A percentile compares a stretch with the other conserved stretches of the same genome.
Evolutionary conservation across 2,329 filamentous ascomycete genomes (phyloP).

Genomic region (Chalaropsis thielavioides): DNA sequence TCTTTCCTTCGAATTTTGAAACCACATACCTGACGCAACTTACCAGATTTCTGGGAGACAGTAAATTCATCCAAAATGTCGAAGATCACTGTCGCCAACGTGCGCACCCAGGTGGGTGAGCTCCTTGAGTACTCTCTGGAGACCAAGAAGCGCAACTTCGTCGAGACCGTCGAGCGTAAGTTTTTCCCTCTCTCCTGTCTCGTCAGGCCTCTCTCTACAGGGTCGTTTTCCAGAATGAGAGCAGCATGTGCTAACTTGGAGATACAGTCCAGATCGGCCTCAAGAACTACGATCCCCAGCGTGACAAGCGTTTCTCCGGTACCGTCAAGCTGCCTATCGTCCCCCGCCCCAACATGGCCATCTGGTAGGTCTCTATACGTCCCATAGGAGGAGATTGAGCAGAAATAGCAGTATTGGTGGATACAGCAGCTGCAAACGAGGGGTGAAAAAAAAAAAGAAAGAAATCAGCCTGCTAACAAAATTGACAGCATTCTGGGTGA

Average conservation of each 20-base stretch:
- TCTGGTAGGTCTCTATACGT: slow-evolving; percentile 39
- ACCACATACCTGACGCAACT: slow-evolving; percentile 15
- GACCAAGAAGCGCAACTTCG: slow-evolving; percentile 97
- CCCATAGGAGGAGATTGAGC: too few species aligned
- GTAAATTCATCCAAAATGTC: slow-evolving; percentile 51
- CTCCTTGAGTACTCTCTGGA: slow-evolving; percentile 87
- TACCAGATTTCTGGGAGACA: slow-evolving; percentile 54
- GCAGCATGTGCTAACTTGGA: slow-evolving; percentile 8
- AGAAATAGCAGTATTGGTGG: too few species aligned
- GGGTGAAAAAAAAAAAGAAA: neutral
- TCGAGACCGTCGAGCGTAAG: slow-evolving; percentile 64
- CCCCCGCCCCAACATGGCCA: slow-evolving; percentile 78
- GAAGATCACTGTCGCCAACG: slow-evolving; percentile 85
- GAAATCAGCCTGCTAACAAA: neutral
- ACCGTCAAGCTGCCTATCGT: slow-evolving; percentile 90
- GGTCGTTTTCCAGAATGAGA: too few species aligned
- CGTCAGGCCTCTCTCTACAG: too few species aligned
- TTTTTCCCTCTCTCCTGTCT: slow-evolving; percentile 18
- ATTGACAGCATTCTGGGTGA: slow-evolving; percentile 43
- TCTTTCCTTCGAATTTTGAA: slow-evolving; percentile 7
- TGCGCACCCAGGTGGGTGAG: slow-evolving; percentile 85
- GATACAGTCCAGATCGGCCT: slow-evolving; percentile 60
- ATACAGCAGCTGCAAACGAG: too few species aligned
- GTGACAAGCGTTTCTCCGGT: slow-evolving; percentile 99
- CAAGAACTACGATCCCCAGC: slow-evolving; percentile 98